Percentiles rank a stretch among this genome's conserved stretches.
These are phyloP conservation scores for Brassica hybrid DNA, from an alignment of 441 rosid genomes.

Conservation along the genomic window DNA sequence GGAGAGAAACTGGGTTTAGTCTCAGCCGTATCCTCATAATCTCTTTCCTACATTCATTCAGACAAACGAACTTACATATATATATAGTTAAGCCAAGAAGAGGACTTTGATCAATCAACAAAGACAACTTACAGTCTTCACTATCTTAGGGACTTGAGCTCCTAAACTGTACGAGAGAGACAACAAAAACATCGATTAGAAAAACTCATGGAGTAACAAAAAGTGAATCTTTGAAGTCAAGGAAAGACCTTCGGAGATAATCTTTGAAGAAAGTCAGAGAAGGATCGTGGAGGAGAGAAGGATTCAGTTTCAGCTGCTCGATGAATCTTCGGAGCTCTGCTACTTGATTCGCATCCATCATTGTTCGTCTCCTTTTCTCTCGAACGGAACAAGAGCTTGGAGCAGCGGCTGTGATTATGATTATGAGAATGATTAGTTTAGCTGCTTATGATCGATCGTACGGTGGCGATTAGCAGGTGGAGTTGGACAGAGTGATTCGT, in stretches of 20 bases:
- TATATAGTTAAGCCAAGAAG: conserved; percentile 11
- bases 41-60: no score
- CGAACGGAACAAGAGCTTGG: not conserved
- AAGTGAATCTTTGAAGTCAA: not conserved
- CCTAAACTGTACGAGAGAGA: conserved; percentile 59
- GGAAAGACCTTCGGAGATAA: conserved; percentile 48
- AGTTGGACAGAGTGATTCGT: no score
- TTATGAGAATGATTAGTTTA: no score
- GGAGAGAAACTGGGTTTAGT: conserved; percentile 34
- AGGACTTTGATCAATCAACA: not conserved
- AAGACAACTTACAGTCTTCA: conserved; percentile 52
- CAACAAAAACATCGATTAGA: conserved; percentile 6
- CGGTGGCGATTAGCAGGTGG: no score
- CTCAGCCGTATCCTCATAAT: conserved; percentile 43
- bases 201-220: not conserved
- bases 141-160: conserved; percentile 62
- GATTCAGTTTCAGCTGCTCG: conserved; percentile 50
- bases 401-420: not conserved
- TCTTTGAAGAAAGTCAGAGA: conserved; percentile 61
- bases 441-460: no score
- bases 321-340: conserved; percentile 52
- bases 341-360: conserved; percentile 52
- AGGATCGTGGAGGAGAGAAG: conserved; percentile 59
- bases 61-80: not conserved
- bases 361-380: not conserved